Base-by-base conservation (phyloP, 192 early-diverging fungal genomes). In the Podila clonocystis region DNA sequence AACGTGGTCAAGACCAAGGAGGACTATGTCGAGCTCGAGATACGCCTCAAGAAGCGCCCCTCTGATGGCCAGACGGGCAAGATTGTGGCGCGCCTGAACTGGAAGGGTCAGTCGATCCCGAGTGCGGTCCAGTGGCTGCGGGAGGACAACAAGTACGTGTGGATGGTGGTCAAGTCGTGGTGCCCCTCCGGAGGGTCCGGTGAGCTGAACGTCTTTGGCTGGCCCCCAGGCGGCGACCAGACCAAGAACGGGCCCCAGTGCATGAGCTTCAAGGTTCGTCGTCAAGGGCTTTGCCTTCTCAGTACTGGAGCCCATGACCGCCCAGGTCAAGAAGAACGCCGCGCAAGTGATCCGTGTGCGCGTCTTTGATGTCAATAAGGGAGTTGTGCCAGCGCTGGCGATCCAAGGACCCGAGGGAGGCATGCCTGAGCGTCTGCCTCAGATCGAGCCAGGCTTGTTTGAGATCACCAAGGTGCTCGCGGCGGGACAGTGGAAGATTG, bases 221-320 rank as follows among this genome's bases (percentile, higher is more conserved):
- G 77, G 77, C 77, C 77, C 19, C 77, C 77, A 55, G 77, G 77
- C 9, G 77, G 77, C 58, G 77, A 80, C 41, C 77, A 80, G 58
- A 80, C 77, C 62, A 80, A 80, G 77, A 80, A 73, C 58, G 77
- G 77, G 9, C 77, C 77, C 22, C 77, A 80, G 22, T 73, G 70
- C 62, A 9, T 80, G 62, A 63, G 65, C 55, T 73, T 69, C 77
- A 68, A 68, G 62, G 70, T 80, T 52, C 38, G 77, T 80, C 7
- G 77, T 80, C 48, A 72, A 80, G 45, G 77, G 77, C 20, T 80
- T 80, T 28, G 30, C 77, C 1, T 80, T 80, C 77, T 80, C 77
- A 41, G 77, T 80, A 3, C 67, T 80, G 61, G 71, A 80, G 20
- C 77, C 77, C 7, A 31, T 80, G 57, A 50, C 60, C 5, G 77